These are phyloP conservation scores for Dictyostelium capitatum DNA, from an alignment of 78 protist genomes.

Conservation along the genomic window DNA sequence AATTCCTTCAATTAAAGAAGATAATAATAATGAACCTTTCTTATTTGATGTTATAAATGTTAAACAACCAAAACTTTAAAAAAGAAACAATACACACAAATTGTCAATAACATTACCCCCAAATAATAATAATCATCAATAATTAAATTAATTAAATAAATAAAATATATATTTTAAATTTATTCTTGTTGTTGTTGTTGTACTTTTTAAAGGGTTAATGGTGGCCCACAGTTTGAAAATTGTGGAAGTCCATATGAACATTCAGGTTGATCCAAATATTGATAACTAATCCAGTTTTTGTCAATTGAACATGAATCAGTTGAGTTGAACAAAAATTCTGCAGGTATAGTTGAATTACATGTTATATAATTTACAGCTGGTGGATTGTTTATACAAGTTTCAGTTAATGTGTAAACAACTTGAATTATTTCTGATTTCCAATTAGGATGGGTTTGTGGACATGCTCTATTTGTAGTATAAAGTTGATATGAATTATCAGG, in stretches of 20 bases:
- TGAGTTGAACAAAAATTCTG: not conserved
- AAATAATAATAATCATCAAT: too few species aligned
- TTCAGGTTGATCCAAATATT: not conserved
- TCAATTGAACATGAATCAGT: not conserved
- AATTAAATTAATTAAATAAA: not conserved
- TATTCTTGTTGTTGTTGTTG: too few species aligned
- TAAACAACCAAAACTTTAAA: conserved; percentile 71
- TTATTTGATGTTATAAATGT: conserved; percentile 64
- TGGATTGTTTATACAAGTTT: not conserved
- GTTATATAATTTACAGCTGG: not conserved
- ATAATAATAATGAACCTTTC: conserved; percentile 32
- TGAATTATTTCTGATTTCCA: not conserved
- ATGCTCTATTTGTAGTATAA: not conserved
- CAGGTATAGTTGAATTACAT: not conserved
- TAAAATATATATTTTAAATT: not conserved
- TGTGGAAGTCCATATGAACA: not conserved
- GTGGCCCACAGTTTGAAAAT: too few species aligned
- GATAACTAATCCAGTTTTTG: not conserved
- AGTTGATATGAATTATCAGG: not conserved
- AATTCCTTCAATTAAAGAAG: conserved; percentile 68
- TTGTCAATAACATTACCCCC: too few species aligned
- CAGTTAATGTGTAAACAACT: not conserved
- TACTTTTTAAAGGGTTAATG: too few species aligned
- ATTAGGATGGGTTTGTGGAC: not conserved
- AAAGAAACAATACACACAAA: too few species aligned